Conservation (phyloP, 495 filamentous ascomycete species). For the Penicillium robsamsonii region DNA sequence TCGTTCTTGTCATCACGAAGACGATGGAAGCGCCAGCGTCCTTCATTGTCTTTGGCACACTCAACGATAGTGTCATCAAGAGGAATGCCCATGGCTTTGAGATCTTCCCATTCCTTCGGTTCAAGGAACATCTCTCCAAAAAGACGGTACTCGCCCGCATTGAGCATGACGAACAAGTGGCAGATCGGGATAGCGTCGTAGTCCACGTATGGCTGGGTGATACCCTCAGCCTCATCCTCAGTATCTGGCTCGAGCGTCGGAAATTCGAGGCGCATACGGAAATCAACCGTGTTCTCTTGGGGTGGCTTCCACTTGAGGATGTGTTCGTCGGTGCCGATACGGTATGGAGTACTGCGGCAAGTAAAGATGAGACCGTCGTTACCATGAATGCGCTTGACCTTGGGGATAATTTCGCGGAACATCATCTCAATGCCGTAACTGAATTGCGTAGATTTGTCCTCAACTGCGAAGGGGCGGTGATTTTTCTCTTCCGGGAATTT, state of each 20-base stretch:
- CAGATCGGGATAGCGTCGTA: slow-evolving; percentile 63
- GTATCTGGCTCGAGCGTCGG: slow-evolving; percentile 68
- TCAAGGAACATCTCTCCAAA: slow-evolving; percentile 68
- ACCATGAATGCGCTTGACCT: slow-evolving; percentile 69
- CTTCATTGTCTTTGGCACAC: slow-evolving; percentile 71
- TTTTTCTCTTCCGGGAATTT: slow-evolving; percentile 65
- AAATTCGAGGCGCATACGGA: slow-evolving; percentile 75
- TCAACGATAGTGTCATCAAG: slow-evolving; percentile 85
- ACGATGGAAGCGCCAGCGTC: slow-evolving; percentile 78
- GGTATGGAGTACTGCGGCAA: slow-evolving; percentile 79
- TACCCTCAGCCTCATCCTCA: slow-evolving; percentile 60
- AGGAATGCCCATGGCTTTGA: slow-evolving; percentile 67
- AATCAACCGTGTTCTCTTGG: slow-evolving; percentile 90
- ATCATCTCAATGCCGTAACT: slow-evolving; percentile 87
- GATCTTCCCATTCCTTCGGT: slow-evolving; percentile 74
- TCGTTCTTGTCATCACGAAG: slow-evolving; percentile 89
- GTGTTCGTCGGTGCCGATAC: slow-evolving; percentile 83
- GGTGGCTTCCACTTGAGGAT: slow-evolving; percentile 98
- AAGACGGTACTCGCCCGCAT: slow-evolving; percentile 55
- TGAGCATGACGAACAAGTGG: slow-evolving; percentile 56
- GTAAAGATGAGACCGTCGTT: slow-evolving; percentile 98
- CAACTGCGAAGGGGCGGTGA: slow-evolving; percentile 73
- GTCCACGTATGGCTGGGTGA: slow-evolving; percentile 50
- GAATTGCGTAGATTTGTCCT: slow-evolving; percentile 83
- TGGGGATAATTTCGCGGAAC: slow-evolving; percentile 80